These are phyloP conservation scores for Blastocystis sp. DNA, from an alignment of 352 stramenopile genomes.

Conservation along the genomic window DNA sequence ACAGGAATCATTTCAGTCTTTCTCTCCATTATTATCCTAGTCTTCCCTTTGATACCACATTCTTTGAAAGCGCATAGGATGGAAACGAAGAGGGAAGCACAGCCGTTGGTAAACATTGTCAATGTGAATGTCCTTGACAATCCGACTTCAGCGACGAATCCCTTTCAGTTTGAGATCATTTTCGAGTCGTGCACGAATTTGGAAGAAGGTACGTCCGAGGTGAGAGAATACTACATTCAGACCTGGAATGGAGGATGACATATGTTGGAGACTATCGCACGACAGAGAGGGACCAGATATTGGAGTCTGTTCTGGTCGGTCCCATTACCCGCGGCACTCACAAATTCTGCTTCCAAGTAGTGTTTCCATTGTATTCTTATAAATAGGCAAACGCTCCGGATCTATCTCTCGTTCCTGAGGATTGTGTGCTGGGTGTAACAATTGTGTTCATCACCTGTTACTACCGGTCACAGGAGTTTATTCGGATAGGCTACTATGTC, in stretches of 20 bases:
- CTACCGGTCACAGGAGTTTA: conserved; percentile 90
- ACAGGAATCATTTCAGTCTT: too few relatives aligned
- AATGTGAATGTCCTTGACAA: conserved; percentile 90
- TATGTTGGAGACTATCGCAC: conserved; percentile 93
- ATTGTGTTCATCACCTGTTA: conserved; percentile 92
- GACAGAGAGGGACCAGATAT: conserved; percentile 84
- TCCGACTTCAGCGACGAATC: conserved; percentile 87
- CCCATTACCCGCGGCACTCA: conserved; percentile 91
- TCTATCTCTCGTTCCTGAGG: conserved; percentile 76
- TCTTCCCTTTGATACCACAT: too few relatives aligned
- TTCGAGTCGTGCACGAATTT: conserved; percentile 94
- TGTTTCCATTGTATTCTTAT: background rate
- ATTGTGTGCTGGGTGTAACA: conserved; percentile 91
- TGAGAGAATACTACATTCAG: conserved; percentile 60
- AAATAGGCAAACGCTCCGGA: conserved; percentile 80
- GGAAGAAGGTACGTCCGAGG: conserved; percentile 65
- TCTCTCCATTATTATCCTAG: too few relatives aligned
- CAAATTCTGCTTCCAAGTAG: conserved; percentile 87
- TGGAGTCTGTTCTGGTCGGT: conserved; percentile 94
- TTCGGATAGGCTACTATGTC: conserved; percentile 92
- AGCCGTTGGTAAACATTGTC: background rate
- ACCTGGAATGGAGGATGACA: conserved; percentile 97
- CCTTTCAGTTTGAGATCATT: conserved; percentile 97
- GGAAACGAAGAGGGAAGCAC: too few relatives aligned
- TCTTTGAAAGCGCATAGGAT: too few relatives aligned